Conservation (phyloP, 2,329 filamentous ascomycete genomes). For the Colletotrichum agaves region DNA sequence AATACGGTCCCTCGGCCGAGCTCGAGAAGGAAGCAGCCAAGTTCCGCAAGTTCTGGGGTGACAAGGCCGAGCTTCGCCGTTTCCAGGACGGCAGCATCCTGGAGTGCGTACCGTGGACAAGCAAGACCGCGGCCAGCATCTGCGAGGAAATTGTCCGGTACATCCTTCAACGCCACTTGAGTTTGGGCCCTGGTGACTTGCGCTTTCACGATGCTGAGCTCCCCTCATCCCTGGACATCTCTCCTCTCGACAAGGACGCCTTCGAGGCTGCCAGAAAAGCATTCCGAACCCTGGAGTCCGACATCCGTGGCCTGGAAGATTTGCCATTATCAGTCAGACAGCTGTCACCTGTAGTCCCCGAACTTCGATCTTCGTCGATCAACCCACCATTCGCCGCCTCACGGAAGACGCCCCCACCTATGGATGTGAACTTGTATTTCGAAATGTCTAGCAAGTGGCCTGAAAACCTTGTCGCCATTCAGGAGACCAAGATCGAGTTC, state of each 20-base stretch:
- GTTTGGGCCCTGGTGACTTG: conserved; percentile 65
- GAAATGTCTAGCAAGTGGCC: conserved; percentile 95
- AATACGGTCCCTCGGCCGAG: conserved; percentile 88
- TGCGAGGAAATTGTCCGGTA: conserved; percentile 84
- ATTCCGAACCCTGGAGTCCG: conserved; percentile 78
- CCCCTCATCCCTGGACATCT: conserved; percentile 58
- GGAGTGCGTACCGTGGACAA: conserved; percentile 89
- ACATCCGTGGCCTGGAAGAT: conserved; percentile 82
- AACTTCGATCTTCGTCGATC: conserved; percentile 79
- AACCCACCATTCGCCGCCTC: conserved; percentile 60
- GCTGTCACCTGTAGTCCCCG: conserved; percentile 76
- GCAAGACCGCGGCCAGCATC: conserved; percentile 71
- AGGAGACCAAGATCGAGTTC: conserved; percentile 93
- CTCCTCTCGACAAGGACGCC: conserved; percentile 60
- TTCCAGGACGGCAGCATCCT: conserved; percentile 96
- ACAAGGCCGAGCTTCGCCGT: conserved; percentile 89
- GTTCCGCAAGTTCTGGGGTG: conserved; percentile 94
- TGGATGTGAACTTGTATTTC: conserved; percentile 88
- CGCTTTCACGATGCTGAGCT: conserved; percentile 62
- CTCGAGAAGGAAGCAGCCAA: conserved; percentile 82
- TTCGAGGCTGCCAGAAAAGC: conserved; percentile 78
- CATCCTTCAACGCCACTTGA: conserved; percentile 76
- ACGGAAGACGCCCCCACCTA: conserved; percentile 63
- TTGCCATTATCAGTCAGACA: conserved; percentile 89
- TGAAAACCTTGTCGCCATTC: conserved; percentile 89